phyloP scores from a whole-genome alignment of 2,329 filamentous ascomycete genomes.

The Tolypocladium amazonense region DNA sequence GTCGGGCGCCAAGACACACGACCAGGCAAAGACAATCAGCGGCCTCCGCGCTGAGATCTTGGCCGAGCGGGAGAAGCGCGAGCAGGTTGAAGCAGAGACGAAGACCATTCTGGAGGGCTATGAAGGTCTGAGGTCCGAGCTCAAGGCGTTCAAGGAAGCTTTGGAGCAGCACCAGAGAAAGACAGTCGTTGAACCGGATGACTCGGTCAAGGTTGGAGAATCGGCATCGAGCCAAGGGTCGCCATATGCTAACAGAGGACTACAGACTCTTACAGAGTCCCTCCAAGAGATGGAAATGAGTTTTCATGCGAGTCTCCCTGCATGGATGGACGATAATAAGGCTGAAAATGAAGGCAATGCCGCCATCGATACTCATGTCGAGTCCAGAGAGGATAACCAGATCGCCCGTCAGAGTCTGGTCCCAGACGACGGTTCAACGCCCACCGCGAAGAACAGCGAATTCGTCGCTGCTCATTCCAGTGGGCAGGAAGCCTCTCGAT shows the following conservation, averaged over 20 bases:
- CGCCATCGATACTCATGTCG: neutral
- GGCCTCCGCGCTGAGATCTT: slow-evolving; percentile 19
- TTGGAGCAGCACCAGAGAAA: slow-evolving; percentile 8
- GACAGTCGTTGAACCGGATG: slow-evolving; percentile 11
- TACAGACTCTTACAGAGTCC: neutral
- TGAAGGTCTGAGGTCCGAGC: slow-evolving; percentile 15
- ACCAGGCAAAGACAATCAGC: slow-evolving; percentile 20
- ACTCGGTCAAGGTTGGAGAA: slow-evolving; percentile 18
- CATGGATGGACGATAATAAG: neutral
- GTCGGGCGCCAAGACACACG: slow-evolving; percentile 21
- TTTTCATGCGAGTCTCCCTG: neutral
- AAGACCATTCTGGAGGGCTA: slow-evolving; percentile 16
- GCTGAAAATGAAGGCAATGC: neutral
- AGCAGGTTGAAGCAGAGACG: slow-evolving; percentile 15
- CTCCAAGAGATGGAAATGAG: neutral
- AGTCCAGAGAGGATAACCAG: neutral
- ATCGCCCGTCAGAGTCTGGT: neutral
- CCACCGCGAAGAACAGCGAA: slow-evolving; percentile 3
- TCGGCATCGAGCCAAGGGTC: slow-evolving; percentile 4
- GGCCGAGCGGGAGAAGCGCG: slow-evolving; percentile 19
- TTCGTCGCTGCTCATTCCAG: neutral
- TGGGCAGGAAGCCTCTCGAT: neutral
- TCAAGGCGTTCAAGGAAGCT: slow-evolving; percentile 18
- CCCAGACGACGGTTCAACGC: neutral
- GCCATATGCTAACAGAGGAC: neutral